Evolutionary conservation across 2,329 filamentous ascomycete genomes (phyloP).

Genomic region (Xylariomycetidae sp.): DNA sequence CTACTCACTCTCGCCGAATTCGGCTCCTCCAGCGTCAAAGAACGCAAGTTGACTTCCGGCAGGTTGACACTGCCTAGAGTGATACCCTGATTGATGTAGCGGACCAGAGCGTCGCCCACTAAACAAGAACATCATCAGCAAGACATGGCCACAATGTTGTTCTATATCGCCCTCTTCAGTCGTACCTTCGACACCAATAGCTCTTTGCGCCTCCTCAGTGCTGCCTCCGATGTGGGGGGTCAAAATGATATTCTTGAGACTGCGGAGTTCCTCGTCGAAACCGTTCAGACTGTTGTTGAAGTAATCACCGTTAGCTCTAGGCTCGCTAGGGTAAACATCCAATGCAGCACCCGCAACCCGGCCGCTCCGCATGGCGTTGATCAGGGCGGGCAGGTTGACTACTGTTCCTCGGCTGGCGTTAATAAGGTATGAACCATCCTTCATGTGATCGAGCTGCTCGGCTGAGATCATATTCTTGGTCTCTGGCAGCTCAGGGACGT

Average conservation of each 20-base stretch:
- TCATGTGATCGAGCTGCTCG: conserved; percentile 80
- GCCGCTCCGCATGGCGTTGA: conserved; percentile 79
- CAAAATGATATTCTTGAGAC: conserved; percentile 86
- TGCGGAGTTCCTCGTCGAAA: conserved; percentile 81
- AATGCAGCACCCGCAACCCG: conserved; percentile 92
- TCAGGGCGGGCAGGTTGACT: conserved; percentile 87
- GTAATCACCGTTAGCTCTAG: conserved; percentile 89
- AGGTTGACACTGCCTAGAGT: conserved; percentile 93
- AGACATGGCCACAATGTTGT: neutral
- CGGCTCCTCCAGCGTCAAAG: conserved; percentile 83
- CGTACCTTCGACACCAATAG: conserved; percentile 81
- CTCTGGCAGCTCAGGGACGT: conserved; percentile 90
- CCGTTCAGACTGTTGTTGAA: conserved; percentile 79
- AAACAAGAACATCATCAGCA: conserved; percentile 11
- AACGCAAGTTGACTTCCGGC: conserved; percentile 88
- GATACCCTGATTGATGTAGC: conserved; percentile 92
- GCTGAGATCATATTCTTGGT: conserved; percentile 89
- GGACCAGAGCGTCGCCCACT: conserved; percentile 81
- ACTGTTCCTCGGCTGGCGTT: conserved; percentile 93
- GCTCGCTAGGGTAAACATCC: conserved; percentile 93
- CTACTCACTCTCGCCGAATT: conserved; percentile 72
- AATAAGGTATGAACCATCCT: conserved; percentile 86
- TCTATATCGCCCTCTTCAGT: too few species aligned
- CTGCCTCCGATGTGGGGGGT: conserved; percentile 97
- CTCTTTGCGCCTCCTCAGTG: conserved; percentile 94